Percentiles rank a stretch among this genome's conserved stretches.
Evolutionary conservation across 2,329 filamentous ascomycete species (phyloP).

Genomic region (Pseudocercospora ulei): DNA sequence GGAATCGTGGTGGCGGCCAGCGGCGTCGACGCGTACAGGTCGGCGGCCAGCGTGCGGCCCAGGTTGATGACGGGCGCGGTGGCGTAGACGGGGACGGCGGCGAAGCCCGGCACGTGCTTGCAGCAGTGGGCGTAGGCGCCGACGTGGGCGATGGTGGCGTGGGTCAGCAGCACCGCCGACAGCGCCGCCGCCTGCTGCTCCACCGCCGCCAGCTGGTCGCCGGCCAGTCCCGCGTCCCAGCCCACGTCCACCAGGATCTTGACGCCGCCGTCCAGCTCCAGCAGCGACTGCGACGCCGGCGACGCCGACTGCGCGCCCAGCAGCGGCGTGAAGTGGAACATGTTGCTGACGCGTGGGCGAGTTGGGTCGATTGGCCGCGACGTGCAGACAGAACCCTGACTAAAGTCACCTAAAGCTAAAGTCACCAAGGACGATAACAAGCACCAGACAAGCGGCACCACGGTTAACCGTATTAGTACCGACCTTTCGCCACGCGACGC

Average conservation of each 20-base stretch:
- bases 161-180: constrained; percentile 86
- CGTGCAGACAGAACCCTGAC: too few relatives aligned
- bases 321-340: constrained; percentile 94
- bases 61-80: constrained; percentile 88
- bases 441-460: too few relatives aligned
- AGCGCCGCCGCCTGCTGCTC: constrained; percentile 89
- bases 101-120: constrained; percentile 88
- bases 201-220: constrained; percentile 69
- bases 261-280: constrained; percentile 92
- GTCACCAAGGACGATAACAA: too few relatives aligned
- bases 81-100: constrained; percentile 85
- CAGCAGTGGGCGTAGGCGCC: constrained; percentile 94
- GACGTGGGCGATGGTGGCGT: constrained; percentile 82
- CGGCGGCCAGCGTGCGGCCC: constrained; percentile 79
- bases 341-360: too few relatives aligned
- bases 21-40: constrained; percentile 82
- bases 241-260: constrained; percentile 91
- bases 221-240: constrained; percentile 88
- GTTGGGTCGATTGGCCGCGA: too few relatives aligned
- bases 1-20: constrained; percentile 79
- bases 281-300: constrained; percentile 80
- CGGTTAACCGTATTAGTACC: too few relatives aligned
- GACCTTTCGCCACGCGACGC: too few relatives aligned
- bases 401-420: too few relatives aligned
- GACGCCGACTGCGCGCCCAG: constrained; percentile 84